These are phyloP conservation scores for Phytophthora tubulina DNA, from an alignment of 352 stramenopile species.

Conservation along the genomic window DNA sequence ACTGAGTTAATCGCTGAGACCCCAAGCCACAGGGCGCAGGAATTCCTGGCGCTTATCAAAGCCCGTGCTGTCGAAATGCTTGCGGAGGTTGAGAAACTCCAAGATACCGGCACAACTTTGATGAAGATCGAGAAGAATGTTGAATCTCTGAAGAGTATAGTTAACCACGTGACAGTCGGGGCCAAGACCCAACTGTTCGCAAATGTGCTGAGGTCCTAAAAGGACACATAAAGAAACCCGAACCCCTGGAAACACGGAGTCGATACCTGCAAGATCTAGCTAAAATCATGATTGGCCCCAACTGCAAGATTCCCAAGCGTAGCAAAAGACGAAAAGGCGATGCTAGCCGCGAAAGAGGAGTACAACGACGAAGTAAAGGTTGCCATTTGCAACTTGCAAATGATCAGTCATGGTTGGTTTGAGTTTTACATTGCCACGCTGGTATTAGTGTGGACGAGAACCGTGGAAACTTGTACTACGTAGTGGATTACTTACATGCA, in stretches of 20 bases:
- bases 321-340: too few relatives aligned
- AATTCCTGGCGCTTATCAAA: not conserved
- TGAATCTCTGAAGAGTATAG: not conserved
- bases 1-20: not conserved
- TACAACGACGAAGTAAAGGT: not conserved
- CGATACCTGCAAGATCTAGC: not conserved
- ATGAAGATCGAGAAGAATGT: not conserved
- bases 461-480: too few relatives aligned
- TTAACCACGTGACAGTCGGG: not conserved
- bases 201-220: not conserved
- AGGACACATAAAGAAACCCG: not conserved
- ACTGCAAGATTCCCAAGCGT: not conserved
- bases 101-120: not conserved
- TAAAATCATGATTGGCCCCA: not conserved
- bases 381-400: too few relatives aligned
- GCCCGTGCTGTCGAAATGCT: not conserved
- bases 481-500: too few relatives aligned
- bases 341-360: not conserved
- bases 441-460: too few relatives aligned
- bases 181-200: not conserved
- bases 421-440: too few relatives aligned
- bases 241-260: not conserved
- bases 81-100: not conserved
- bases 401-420: too few relatives aligned
- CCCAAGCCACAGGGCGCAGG: not conserved